phyloP scores from a whole-genome alignment of 768 basidiomycete species.

The Mycena galopus region DNA sequence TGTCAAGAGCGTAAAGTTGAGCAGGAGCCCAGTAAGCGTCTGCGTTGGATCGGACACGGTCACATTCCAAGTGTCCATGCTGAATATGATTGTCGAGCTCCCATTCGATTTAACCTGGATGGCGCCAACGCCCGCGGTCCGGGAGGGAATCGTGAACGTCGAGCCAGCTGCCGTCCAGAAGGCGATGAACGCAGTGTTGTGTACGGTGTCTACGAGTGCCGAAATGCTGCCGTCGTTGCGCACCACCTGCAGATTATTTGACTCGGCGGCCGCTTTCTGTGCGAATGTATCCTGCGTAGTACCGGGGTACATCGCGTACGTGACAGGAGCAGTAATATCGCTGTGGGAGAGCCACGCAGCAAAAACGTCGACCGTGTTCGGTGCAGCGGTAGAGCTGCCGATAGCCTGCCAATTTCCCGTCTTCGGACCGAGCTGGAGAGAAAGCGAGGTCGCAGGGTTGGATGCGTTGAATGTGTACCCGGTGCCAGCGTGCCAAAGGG shows the following conservation, averaged over 20 bases:
- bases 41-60: constrained; percentile 66
- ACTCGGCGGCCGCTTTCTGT: constrained; percentile 35
- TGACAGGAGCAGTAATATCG: constrained; percentile 41
- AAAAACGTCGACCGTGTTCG: constrained; percentile 50
- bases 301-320: constrained; percentile 60
- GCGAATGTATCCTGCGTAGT: constrained; percentile 47
- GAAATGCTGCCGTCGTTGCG: constrained; percentile 53
- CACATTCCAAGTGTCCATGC: constrained; percentile 49
- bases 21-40: constrained; percentile 41
- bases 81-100: constrained; percentile 50
- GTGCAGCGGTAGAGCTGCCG: constrained; percentile 45
- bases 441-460: constrained; percentile 39
- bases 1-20: constrained; percentile 46
- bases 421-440: constrained; percentile 42
- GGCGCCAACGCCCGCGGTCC: constrained; percentile 37
- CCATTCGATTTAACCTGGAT: constrained; percentile 51
- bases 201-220: constrained; percentile 53
- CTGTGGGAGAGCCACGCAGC: constrained; percentile 56
- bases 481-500: constrained; percentile 50
- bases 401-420: constrained; percentile 51
- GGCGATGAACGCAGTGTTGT: constrained; percentile 54
- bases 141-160: constrained; percentile 49
- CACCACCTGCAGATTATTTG: constrained; percentile 45
- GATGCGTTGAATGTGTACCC: constrained; percentile 52
- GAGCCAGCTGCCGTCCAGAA: constrained; percentile 60